Conservation (phyloP, 2,329 filamentous ascomycete species). For the Basipetospora chlamydospora region DNA sequence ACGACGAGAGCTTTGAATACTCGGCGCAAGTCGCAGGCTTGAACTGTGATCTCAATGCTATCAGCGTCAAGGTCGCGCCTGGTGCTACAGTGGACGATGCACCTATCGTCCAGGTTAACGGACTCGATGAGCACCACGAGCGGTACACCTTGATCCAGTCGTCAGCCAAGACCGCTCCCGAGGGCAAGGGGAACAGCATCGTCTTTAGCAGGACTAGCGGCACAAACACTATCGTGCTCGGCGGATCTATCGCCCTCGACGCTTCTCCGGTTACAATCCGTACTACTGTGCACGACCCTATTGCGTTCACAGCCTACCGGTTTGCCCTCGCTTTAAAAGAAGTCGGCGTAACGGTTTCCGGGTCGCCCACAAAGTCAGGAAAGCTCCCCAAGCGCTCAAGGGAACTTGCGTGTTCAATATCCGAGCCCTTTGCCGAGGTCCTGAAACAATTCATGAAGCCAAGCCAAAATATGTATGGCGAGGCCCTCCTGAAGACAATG, state of each 20-base stretch:
- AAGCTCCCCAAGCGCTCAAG: not conserved
- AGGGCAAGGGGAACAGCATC: not conserved
- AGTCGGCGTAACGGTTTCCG: conserved; percentile 4
- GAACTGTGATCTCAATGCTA: conserved; percentile 6
- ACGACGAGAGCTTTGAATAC: conserved; percentile 5
- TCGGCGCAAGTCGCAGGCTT: conserved; percentile 6
- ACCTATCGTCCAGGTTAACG: conserved; percentile 1
- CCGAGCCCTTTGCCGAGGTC: conserved; percentile 1
- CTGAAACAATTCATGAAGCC: conserved; percentile 6
- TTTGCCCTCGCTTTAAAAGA: conserved; percentile 4
- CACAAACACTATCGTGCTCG: conserved; percentile 3
- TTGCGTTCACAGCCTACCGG: conserved; percentile 5
- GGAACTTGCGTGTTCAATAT: not conserved
- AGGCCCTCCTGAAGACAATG: conserved; percentile 5
- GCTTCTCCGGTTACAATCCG: not conserved
- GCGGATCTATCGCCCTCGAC: not conserved
- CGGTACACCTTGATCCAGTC: conserved; percentile 4
- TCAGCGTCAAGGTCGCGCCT: conserved; percentile 5
- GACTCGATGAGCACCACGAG: not conserved
- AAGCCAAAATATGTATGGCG: conserved; percentile 7
- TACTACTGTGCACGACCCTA: conserved; percentile 5
- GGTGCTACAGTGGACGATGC: not conserved
- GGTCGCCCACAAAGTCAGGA: not conserved
- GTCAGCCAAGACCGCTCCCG: not conserved
- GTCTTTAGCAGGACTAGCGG: not conserved